Conservation (phyloP, 257 asterid genomes). For the Solanum bulbocastanum region DNA sequence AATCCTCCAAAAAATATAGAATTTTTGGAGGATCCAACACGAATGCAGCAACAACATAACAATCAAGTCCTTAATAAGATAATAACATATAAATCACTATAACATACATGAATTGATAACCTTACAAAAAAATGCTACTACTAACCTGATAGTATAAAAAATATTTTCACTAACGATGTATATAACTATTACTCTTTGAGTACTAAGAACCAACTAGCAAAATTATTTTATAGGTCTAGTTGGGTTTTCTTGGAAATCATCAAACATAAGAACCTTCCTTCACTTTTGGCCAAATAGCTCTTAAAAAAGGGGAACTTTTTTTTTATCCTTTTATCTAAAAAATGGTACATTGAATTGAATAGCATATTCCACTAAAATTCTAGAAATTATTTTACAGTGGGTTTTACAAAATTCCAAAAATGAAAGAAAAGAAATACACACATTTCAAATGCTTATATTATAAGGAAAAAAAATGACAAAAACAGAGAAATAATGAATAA, state of each 20-base stretch:
- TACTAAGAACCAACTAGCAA: background rate
- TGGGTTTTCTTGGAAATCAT: background rate
- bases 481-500: background rate
- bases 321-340: background rate
- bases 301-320: background rate
- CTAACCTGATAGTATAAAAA: background rate
- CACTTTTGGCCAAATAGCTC: background rate
- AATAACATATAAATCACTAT: background rate
- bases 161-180: background rate
- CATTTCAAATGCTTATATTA: background rate
- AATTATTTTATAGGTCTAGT: background rate
- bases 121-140: background rate
- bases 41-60: background rate
- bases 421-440: too few relatives aligned
- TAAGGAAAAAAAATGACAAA: background rate
- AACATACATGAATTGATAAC: background rate
- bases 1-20: too few relatives aligned
- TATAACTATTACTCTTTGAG: background rate
- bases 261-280: background rate
- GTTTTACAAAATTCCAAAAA: background rate
- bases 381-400: background rate
- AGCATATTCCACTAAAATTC: background rate
- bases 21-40: background rate
- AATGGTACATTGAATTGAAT: background rate
- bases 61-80: background rate